Base-by-base conservation (phyloP, 208 protist species). In the Crithidia thermophila region DNA sequence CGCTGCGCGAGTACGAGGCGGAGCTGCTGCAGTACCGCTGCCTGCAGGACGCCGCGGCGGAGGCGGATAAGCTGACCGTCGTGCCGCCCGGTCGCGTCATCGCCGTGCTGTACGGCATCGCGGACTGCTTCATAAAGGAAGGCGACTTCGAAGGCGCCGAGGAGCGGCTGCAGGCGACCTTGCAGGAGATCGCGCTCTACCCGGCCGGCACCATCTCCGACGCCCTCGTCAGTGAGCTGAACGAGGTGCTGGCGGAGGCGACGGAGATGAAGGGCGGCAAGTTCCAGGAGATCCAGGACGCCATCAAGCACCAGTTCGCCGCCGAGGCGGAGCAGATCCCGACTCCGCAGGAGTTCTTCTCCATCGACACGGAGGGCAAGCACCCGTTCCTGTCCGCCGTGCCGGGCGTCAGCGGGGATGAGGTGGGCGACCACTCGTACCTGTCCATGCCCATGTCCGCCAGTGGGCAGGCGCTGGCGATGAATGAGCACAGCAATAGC, bases 61-160 rank as follows among this genome's bases (percentile, higher is more conserved):
- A 57, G 20, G 50, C 34, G 37, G 64, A 64, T 4, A 69, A 79
- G 36, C 36, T 75, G 43, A 64, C 51, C 20, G 60, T 73, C 7
- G 76, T 92, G 11, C 83, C 82, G 3, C 49, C 75, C 18, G 75
- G 88, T 8, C 73, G 84, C n/a, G 57, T 94, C 33, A 67, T 90
- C 23, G 72, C 82, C 20, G 81, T 79, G 13, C 73, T 94, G 0
- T 94, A 94, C 72, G 75, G 82, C 50, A 88, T 93, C 20, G 91
- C 91, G 0, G 86, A 94, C 59, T 94, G 86, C 72, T 94, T 88
- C 77, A 79, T 90, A 67, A 90, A 91, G 71, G 86, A 93, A 47
- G 77, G 81, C 39, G 87, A 94, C 75, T 94, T 92, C 64, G 87
- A 87, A n/a, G 88, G 79, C 11, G 88, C 88, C 5, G 91, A 90